Conservation (phyloP, 805 yeast species). For the Lachancea meyersii region DNA sequence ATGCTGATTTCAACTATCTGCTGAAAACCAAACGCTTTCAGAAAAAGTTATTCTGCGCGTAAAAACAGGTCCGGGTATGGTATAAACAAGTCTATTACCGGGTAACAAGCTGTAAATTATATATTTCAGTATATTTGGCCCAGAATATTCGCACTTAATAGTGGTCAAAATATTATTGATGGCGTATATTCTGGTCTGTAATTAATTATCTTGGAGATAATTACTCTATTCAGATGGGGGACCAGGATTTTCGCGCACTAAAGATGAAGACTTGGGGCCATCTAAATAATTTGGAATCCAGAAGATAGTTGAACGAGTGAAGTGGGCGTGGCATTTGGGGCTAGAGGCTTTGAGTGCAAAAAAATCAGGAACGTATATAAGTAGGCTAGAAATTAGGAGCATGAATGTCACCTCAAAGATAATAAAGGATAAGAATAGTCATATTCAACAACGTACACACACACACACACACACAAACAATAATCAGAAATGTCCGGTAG, state of each 20-base stretch:
- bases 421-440: background rate
- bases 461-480: slow-evolving; percentile 11
- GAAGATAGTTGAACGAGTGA: background rate
- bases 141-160: slow-evolving; percentile 1
- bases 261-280: slow-evolving; percentile 2
- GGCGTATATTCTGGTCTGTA: slow-evolving; percentile 5
- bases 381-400: background rate
- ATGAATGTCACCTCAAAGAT: too few species aligned
- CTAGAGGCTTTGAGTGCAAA: background rate
- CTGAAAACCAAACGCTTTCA: background rate
- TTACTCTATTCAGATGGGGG: slow-evolving; percentile 1
- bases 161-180: background rate
- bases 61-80: slow-evolving; percentile 1
- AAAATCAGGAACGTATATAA: background rate
- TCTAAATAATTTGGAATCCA: background rate
- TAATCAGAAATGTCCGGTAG: slow-evolving; percentile 81
- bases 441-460: background rate
- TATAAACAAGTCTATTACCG: background rate
- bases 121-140: background rate
- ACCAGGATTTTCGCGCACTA: slow-evolving; percentile 4
- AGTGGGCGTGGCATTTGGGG: background rate
- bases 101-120: background rate
- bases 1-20: background rate
- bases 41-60: slow-evolving; percentile 2
- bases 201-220: background rate